Evolutionary conservation across 805 yeast species (phyloP).

Genomic region (Metschnikowia lachancei): DNA sequence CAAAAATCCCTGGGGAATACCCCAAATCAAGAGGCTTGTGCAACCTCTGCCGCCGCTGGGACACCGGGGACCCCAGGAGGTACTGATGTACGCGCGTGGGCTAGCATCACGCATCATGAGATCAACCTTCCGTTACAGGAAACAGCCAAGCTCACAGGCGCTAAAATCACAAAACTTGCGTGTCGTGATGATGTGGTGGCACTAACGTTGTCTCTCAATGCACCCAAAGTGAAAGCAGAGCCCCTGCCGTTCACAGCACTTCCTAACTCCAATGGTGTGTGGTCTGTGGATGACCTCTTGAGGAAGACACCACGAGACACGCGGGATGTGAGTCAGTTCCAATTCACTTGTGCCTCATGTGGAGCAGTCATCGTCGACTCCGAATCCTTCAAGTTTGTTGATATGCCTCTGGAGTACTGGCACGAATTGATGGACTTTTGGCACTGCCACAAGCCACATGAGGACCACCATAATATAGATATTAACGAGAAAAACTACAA

Average conservation of each 20-base stretch:
- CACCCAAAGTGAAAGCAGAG: background rate
- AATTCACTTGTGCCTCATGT: slow-evolving; percentile 35
- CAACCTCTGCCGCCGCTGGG: too few species aligned
- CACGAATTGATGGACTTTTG: slow-evolving; percentile 93
- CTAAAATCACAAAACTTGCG: slow-evolving; percentile 7
- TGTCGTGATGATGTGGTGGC: background rate
- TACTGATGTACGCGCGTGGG: too few species aligned
- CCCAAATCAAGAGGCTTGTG: too few species aligned
- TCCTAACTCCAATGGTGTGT: slow-evolving; percentile 19
- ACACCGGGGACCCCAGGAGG: too few species aligned
- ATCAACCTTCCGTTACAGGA: slow-evolving; percentile 6
- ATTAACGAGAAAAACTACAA: slow-evolving; percentile 24
- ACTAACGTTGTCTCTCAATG: slow-evolving; percentile 1
- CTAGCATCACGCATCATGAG: background rate
- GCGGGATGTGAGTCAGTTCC: slow-evolving; percentile 24
- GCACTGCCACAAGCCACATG: slow-evolving; percentile 87
- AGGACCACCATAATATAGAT: slow-evolving; percentile 13
- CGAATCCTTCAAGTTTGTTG: slow-evolving; percentile 37
- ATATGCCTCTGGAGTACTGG: slow-evolving; percentile 93
- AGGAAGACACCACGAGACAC: slow-evolving; percentile 30
- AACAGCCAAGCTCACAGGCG: background rate
- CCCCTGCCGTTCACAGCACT: slow-evolving; percentile 14
- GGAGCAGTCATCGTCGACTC: slow-evolving; percentile 29
- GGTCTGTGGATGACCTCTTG: slow-evolving; percentile 45
- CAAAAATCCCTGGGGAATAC: background rate